Evolutionary conservation across 2,329 filamentous ascomycete genomes (phyloP).

Genomic region (Pezicula neosporulosa): DNA sequence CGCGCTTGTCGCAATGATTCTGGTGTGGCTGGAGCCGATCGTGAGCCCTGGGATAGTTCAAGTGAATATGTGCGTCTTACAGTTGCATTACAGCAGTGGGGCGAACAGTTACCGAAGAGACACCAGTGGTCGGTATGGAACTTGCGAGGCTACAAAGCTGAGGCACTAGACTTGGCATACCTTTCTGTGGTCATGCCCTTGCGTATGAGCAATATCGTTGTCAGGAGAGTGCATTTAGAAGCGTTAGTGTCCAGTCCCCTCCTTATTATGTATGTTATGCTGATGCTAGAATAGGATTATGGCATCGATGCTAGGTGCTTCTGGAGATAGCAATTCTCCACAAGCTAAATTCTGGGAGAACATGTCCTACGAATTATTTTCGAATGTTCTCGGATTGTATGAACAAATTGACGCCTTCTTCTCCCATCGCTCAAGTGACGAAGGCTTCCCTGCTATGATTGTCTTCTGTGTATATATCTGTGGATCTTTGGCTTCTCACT

Average conservation of each 20-base stretch:
- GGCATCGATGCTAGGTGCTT: background rate
- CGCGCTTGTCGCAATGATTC: constrained; percentile 17
- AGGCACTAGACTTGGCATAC: constrained; percentile 33
- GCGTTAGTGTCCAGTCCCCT: constrained; percentile 1
- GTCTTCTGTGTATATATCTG: constrained; percentile 38
- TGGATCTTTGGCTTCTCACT: constrained; percentile 32
- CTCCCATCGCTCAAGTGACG: constrained; percentile 21
- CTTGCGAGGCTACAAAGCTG: constrained; percentile 31
- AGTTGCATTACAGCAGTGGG: constrained; percentile 22
- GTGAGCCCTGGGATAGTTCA: constrained; percentile 19
- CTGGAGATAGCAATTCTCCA: constrained; percentile 7
- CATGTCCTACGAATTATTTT: constrained; percentile 30
- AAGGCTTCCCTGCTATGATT: constrained; percentile 28
- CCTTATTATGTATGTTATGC: background rate
- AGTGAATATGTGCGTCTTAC: constrained; percentile 24
- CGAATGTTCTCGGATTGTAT: constrained; percentile 31
- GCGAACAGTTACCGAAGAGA: constrained; percentile 25
- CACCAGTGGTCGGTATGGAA: constrained; percentile 35
- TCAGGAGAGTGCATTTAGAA: constrained; percentile 31
- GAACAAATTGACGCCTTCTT: constrained; percentile 33
- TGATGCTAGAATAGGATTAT: constrained; percentile 1
- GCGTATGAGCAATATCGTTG: constrained; percentile 33
- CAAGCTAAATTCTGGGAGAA: constrained; percentile 24
- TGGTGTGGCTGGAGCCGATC: constrained; percentile 6
- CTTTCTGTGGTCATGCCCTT: constrained; percentile 32